Conservation (phyloP, 345 rosid species). For the Rhizophora mangle region DNA sequence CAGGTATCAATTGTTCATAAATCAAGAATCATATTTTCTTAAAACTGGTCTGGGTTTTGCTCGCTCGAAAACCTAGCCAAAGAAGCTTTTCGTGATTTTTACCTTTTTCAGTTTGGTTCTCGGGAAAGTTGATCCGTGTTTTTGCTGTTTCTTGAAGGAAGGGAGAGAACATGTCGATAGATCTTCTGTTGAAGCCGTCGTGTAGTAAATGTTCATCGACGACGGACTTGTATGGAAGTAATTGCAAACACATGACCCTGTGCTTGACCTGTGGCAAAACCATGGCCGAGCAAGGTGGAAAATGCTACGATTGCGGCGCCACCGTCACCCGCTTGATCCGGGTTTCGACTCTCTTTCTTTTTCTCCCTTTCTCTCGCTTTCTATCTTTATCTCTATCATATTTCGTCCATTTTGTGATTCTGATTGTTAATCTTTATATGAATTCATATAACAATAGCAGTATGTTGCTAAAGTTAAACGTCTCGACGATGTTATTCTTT, state of each 20-base stretch:
- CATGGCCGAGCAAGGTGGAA: constrained; percentile 76
- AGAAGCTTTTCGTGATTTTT: too few species aligned
- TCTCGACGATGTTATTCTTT: too few species aligned
- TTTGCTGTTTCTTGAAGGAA: not conserved
- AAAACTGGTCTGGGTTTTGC: too few species aligned
- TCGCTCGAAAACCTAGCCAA: too few species aligned
- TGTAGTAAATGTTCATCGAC: constrained; percentile 75
- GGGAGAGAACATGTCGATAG: constrained; percentile 52
- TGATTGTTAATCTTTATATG: too few species aligned
- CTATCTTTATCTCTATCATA: not conserved
- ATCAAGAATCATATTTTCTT: too few species aligned
- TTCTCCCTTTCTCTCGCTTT: not conserved
- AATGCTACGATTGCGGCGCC: constrained; percentile 80
- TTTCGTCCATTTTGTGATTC: not conserved
- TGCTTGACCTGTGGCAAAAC: constrained; percentile 83
- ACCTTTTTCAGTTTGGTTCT: not conserved
- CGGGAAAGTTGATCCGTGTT: not conserved
- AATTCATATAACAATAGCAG: too few species aligned
- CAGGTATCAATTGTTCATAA: too few species aligned
- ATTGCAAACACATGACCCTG: constrained; percentile 91
- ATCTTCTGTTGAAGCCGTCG: constrained; percentile 65
- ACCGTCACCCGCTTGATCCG: constrained; percentile 74
- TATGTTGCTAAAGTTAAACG: too few species aligned
- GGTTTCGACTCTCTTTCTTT: constrained; percentile 31
- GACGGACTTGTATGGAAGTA: constrained; percentile 77